Evolutionary conservation across 2,329 filamentous ascomycete genomes (phyloP).

Genomic region (Immersiporthe knoxdaviesiana): DNA sequence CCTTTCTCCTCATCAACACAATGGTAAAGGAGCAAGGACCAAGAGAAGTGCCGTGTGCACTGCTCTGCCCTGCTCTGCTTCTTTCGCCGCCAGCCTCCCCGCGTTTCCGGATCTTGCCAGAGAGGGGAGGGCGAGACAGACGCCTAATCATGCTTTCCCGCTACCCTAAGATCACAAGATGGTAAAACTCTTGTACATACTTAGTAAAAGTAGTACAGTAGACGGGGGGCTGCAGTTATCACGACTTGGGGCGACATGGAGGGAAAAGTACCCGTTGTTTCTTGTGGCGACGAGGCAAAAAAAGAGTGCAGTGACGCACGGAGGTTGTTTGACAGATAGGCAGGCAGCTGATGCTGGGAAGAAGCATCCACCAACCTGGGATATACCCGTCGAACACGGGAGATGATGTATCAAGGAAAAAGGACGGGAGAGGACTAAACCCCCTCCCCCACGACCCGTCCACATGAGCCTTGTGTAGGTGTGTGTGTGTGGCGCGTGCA

Average conservation of each 20-base stretch:
- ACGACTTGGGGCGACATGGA: background rate
- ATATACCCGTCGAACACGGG: no score
- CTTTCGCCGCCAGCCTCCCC: background rate
- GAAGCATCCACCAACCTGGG: no score
- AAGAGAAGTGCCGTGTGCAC: background rate
- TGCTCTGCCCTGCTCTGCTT: no score
- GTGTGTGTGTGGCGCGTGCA: no score
- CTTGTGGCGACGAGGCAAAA: background rate
- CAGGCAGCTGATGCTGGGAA: no score
- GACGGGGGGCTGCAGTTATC: no score
- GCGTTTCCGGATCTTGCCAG: background rate
- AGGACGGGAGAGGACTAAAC: no score
- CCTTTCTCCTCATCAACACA: background rate
- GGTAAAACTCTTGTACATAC: background rate
- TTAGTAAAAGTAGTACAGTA: no score
- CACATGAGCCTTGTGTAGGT: no score
- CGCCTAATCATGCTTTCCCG: background rate
- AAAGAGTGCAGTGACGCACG: background rate
- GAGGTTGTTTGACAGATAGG: background rate
- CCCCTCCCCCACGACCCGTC: no score
- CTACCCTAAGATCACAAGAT: background rate
- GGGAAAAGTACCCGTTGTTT: no score
- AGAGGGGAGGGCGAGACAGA: background rate
- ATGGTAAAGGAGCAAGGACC: background rate
- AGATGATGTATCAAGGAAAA: no score